These are phyloP conservation scores for Fusarium robinianum DNA, from an alignment of 2,329 filamentous ascomycete genomes.

Conservation along the genomic window DNA sequence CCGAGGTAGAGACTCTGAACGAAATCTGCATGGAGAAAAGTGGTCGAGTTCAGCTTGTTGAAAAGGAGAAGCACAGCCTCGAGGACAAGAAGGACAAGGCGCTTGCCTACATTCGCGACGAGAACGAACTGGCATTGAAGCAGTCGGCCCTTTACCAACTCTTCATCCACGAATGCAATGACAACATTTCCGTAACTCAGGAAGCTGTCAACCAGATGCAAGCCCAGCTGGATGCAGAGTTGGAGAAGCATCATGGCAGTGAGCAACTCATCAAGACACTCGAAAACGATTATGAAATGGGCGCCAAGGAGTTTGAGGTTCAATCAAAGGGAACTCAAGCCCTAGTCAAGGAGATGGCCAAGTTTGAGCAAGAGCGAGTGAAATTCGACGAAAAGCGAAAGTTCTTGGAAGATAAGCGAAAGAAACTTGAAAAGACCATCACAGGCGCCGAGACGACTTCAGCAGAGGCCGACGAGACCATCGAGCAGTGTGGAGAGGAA, in stretches of 20 bases:
- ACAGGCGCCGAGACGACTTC: conserved; percentile 74
- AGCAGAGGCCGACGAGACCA: conserved; percentile 74
- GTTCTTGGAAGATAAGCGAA: conserved; percentile 86
- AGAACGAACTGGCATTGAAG: conserved; percentile 89
- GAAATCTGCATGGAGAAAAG: conserved; percentile 96
- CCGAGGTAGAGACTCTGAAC: conserved; percentile 89
- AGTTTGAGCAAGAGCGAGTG: conserved; percentile 94
- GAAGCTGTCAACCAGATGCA: conserved; percentile 94
- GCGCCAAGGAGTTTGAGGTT: conserved; percentile 79
- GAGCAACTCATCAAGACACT: conserved; percentile 89
- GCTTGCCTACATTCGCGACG: conserved; percentile 83
- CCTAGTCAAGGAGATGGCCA: conserved; percentile 83
- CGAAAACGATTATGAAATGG: conserved; percentile 80
- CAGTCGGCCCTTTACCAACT: conserved; percentile 93
- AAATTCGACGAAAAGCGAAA: conserved; percentile 99
- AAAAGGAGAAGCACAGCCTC: conserved; percentile 91
- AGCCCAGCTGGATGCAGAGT: conserved; percentile 79
- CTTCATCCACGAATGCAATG: conserved; percentile 83
- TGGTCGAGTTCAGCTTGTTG: conserved; percentile 92
- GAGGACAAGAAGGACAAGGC: conserved; percentile 98
- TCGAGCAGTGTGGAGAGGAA: conserved; percentile 77
- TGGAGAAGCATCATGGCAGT: conserved; percentile 88
- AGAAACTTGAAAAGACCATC: conserved; percentile 91
- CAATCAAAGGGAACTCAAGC: conserved; percentile 81
- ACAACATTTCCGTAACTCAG: conserved; percentile 85